Evolutionary conservation across 164 flowering plant genomes (phyloP).

Genomic region (Kingdonia uniflora): DNA sequence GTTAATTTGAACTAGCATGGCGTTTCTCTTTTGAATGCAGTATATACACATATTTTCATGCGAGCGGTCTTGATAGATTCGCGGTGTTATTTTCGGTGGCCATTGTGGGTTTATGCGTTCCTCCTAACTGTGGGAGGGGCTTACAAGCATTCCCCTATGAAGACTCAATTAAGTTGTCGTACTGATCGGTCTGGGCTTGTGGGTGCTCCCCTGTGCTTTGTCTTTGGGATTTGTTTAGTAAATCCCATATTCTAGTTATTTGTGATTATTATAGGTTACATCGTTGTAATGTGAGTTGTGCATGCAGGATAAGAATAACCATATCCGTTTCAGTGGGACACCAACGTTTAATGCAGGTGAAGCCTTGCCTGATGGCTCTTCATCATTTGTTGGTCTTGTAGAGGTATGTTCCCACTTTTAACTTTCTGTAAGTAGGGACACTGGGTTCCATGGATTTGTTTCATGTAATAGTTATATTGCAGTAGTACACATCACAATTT

Average conservation of each 20-base stretch:
- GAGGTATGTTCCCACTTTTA: slow-evolving; percentile 37
- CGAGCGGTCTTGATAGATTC: slow-evolving; percentile 58
- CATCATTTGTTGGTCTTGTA: slow-evolving; percentile 75
- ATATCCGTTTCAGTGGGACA: slow-evolving; percentile 28
- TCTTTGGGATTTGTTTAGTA: not conserved
- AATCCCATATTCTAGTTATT: no score
- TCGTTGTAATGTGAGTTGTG: slow-evolving; percentile 1
- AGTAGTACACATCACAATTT: no score
- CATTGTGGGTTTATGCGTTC: slow-evolving; percentile 90
- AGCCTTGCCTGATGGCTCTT: slow-evolving; percentile 76
- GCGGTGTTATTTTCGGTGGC: slow-evolving; percentile 74
- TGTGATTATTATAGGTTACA: not conserved
- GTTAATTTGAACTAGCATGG: no score
- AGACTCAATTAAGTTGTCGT: slow-evolving; percentile 69
- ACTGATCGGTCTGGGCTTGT: slow-evolving; percentile 87
- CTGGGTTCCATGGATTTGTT: not conserved
- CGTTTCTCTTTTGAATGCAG: slow-evolving; percentile 41
- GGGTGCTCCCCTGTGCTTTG: slow-evolving; percentile 83
- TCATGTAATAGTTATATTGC: not conserved
- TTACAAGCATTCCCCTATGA: slow-evolving; percentile 42
- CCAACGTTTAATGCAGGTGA: slow-evolving; percentile 86
- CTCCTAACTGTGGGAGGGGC: slow-evolving; percentile 96
- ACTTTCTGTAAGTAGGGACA: not conserved
- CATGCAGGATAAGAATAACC: slow-evolving; percentile 78
- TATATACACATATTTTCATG: slow-evolving; percentile 64